Conservation (phyloP, 2,329 filamentous ascomycete species). For the Plenodomus biglobosus region DNA sequence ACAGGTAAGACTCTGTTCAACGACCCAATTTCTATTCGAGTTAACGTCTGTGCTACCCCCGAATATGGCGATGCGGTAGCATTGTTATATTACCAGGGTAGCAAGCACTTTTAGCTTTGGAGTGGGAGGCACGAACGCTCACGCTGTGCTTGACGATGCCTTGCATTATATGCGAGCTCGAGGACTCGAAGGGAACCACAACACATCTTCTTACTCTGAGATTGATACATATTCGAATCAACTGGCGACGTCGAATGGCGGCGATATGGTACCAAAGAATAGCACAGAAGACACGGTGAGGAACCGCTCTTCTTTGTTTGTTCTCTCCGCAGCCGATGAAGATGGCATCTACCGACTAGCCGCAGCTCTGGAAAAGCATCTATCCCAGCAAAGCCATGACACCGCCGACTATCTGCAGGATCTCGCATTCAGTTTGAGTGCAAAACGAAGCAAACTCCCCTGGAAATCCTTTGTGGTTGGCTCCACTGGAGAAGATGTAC, state of each 20-base stretch:
- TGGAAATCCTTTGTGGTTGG: conserved; percentile 11
- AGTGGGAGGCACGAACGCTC: conserved; percentile 15
- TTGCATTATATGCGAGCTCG: conserved; percentile 5
- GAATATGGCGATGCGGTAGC: too few species aligned
- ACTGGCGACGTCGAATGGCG: too few species aligned
- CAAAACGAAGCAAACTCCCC: conserved; percentile 18
- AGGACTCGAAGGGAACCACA: neutral
- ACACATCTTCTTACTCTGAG: too few species aligned
- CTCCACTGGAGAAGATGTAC: conserved; percentile 1
- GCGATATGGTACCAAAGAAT: too few species aligned
- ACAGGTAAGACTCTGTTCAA: too few species aligned
- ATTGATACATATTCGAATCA: too few species aligned
- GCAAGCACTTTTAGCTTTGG: too few species aligned
- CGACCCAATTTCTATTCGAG: too few species aligned
- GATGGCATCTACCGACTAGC: conserved; percentile 7
- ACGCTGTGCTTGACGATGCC: conserved; percentile 19
- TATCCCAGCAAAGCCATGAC: neutral
- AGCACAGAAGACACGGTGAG: conserved; percentile 2
- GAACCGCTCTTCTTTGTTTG: conserved; percentile 5
- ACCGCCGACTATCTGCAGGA: conserved; percentile 2
- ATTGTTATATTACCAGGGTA: too few species aligned
- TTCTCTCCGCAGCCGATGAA: conserved; percentile 22
- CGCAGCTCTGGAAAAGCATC: conserved; percentile 1
- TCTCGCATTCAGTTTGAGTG: conserved; percentile 30
- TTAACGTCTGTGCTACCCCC: too few species aligned